Evolutionary conservation across 495 filamentous ascomycete genomes (phyloP), one percentile per base, ranked within the genome.

Genomic region (Penicillium bovifimosum): DNA sequence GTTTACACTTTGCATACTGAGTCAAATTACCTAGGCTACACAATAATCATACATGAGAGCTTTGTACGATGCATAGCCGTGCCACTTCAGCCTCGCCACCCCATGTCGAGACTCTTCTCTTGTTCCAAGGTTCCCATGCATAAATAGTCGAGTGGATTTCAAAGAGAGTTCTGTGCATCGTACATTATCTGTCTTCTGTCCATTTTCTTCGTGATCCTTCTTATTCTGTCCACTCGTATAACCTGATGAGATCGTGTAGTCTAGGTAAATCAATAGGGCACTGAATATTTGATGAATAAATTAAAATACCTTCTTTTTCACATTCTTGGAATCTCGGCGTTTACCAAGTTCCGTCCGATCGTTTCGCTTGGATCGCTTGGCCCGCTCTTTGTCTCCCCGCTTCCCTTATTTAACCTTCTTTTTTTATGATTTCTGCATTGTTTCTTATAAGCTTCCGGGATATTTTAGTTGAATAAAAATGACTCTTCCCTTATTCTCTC

Each of bases 401-500:
- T 55, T 62, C 56, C 55, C 48, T 64, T 66, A 62, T 64, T 64
- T 64, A 66, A 64, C 61, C 61, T 66, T 66, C 58, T 66, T 66
- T 61, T 61, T 58, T 50, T n/a, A 50, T 55, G 54, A 52, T 55
- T 55, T 45, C 56, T 50, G 53, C 41, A 40, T 54, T 54, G 39
- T 33, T 34, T 52, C 47, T 52, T 49, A 52, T 36, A 53, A 52
- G 32, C n/a, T 54, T 55, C 51, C 36, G 41, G 57, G 40, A 49
- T 32, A 33, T 55, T 55, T 48, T 42, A 28, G 11, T 49, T 47
- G 39, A 42, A 49, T 29, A 26, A 40, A 26, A 44, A 34, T 10
- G 41, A 46, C 33, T 54, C 18, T 29, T 16, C 13, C 9, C 52
- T 39, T 18, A 26, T 54, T 41, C 34, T 54, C 16, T 28, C 43